phyloP scores from a whole-genome alignment of 2,329 filamentous ascomycete species.

The Diplodia scrobiculata region DNA sequence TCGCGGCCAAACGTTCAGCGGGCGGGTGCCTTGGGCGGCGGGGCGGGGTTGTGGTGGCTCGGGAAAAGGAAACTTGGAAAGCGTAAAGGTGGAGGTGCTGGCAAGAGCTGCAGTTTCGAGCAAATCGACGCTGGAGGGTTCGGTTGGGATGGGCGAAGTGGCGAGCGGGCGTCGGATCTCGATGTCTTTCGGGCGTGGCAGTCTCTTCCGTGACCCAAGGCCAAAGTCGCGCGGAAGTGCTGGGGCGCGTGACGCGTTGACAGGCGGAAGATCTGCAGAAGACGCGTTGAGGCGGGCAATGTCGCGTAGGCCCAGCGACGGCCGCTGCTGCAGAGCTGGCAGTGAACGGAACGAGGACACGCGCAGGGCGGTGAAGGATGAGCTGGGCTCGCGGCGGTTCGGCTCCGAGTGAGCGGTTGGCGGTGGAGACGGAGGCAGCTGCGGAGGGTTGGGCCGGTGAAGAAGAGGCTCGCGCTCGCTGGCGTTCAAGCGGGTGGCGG shows the following conservation, averaged over 20 bases:
- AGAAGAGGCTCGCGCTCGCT: conserved; percentile 35
- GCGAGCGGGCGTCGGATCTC: conserved; percentile 10
- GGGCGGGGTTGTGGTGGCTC: conserved; percentile 35
- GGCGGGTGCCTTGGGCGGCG: conserved; percentile 28
- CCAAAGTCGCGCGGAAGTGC: conserved; percentile 16
- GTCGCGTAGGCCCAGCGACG: conserved; percentile 37
- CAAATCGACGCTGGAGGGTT: conserved; percentile 34
- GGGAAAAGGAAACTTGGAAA: conserved; percentile 41
- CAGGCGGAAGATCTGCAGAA: not conserved
- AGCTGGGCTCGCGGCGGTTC: conserved; percentile 33
- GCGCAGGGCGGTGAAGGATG: conserved; percentile 33
- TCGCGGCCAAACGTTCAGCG: conserved; percentile 23
- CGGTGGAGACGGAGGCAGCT: conserved; percentile 37
- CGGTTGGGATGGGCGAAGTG: conserved; percentile 31
- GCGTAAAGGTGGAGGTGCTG: conserved; percentile 39
- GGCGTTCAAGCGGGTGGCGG: conserved; percentile 39
- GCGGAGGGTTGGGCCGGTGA: conserved; percentile 32
- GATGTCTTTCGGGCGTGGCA: conserved; percentile 19
- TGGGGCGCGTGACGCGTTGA: not conserved
- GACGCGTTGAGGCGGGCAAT: conserved; percentile 25
- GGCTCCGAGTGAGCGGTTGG: conserved; percentile 35
- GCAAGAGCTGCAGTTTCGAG: conserved; percentile 33
- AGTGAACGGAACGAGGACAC: conserved; percentile 31
- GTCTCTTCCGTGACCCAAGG: conserved; percentile 28
- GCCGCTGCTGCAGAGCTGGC: conserved; percentile 35